Percentiles rank a stretch among this genome's conserved stretches.
Conservation (phyloP, 352 stramenopile genomes). For the Globisporangium camurandrum region DNA sequence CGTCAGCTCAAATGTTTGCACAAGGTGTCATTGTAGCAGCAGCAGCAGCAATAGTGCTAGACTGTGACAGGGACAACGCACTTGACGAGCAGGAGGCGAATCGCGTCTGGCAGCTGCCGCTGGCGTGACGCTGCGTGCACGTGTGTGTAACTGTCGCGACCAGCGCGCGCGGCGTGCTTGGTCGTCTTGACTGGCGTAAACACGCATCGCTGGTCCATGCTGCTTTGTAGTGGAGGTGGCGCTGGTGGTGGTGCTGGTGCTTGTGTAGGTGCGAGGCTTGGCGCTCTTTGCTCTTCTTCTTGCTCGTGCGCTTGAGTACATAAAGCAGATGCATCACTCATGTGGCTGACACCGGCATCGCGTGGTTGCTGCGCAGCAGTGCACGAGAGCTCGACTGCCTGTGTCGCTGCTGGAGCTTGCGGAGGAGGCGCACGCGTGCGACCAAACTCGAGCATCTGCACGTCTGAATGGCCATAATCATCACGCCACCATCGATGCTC, state of each 20-base stretch:
- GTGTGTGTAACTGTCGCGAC: neutral
- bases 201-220: conserved; percentile 24
- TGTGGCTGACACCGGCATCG: too few relatives aligned
- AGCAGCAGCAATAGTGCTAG: neutral
- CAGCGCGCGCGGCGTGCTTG: conserved; percentile 16
- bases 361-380: too few relatives aligned
- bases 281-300: too few relatives aligned
- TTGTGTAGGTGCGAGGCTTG: too few relatives aligned
- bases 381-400: too few relatives aligned
- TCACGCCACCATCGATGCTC: neutral
- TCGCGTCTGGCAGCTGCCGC: conserved; percentile 19
- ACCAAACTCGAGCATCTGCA: conserved; percentile 42
- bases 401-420: neutral
- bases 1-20: neutral
- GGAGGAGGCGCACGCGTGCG: conserved; percentile 15
- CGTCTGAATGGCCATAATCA: conserved; percentile 19
- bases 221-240: neutral
- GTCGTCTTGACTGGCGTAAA: conserved; percentile 49
- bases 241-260: too few relatives aligned
- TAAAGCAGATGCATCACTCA: too few relatives aligned
- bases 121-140: conserved; percentile 10
- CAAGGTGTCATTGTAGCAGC: neutral
- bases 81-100: conserved; percentile 8
- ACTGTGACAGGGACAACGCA: neutral
- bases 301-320: too few relatives aligned